A percentile compares a stretch with the other conserved stretches of the same genome.
Evolutionary conservation across 768 basidiomycete genomes (phyloP).

Genomic region (Tylopilus vinaceipallidus): DNA sequence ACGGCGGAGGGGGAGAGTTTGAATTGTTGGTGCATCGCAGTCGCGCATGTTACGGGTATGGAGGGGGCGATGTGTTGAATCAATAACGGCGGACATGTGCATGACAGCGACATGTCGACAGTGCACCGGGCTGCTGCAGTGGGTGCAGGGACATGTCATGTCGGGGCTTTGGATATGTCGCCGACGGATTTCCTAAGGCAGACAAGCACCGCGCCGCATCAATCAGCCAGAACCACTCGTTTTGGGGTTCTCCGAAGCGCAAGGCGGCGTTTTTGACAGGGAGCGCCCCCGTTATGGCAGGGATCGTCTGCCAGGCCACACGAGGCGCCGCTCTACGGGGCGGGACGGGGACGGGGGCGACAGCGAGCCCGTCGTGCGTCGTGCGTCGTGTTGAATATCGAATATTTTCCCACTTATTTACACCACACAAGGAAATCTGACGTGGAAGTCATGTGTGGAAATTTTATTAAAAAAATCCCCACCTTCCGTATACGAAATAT

Average conservation of each 20-base stretch:
- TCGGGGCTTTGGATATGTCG: conserved; percentile 21
- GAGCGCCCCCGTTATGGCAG: conserved; percentile 18
- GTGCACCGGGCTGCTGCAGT: conserved; percentile 10
- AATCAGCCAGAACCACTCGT: conserved; percentile 21
- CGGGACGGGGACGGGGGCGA: not conserved
- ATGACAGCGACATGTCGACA: conserved; percentile 30
- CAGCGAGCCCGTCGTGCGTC: not conserved
- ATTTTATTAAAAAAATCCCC: conserved; percentile 44
- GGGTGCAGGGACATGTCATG: conserved; percentile 21
- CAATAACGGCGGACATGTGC: conserved; percentile 20
- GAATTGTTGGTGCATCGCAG: conserved; percentile 21
- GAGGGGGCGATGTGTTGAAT: conserved; percentile 9
- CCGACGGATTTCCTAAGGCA: conserved; percentile 26
- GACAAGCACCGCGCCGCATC: conserved; percentile 28
- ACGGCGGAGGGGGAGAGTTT: conserved; percentile 23
- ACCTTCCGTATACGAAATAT: conserved; percentile 42
- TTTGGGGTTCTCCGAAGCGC: conserved; percentile 27
- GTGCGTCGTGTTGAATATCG: conserved; percentile 11
- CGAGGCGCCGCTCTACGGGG: not conserved
- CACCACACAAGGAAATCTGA: conserved; percentile 25
- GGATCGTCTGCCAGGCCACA: conserved; percentile 23
- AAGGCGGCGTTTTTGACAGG: conserved; percentile 23
- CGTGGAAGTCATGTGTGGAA: conserved; percentile 31
- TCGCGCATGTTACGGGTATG: conserved; percentile 17
- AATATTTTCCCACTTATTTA: conserved; percentile 17